Conservation (phyloP, 2,329 filamentous ascomycete species). For the Fusarium zealandicum region DNA sequence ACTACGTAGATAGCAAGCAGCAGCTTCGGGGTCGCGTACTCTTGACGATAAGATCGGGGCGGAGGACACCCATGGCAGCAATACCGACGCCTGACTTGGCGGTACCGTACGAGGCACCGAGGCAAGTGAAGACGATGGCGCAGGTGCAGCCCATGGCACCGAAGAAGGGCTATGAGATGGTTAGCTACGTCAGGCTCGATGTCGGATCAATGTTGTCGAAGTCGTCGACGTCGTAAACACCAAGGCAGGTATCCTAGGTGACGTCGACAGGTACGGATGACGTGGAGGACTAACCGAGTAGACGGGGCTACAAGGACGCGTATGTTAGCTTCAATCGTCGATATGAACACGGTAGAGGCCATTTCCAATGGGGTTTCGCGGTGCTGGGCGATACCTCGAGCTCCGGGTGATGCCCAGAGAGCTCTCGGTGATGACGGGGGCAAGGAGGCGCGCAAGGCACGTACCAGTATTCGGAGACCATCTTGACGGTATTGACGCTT, state of each 20-base stretch:
- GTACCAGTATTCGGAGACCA: conserved; percentile 85
- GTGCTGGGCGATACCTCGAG: conserved; percentile 38
- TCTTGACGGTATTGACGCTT: conserved; percentile 58
- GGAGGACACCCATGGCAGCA: conserved; percentile 95
- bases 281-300: conserved; percentile 86
- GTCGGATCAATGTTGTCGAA: conserved; percentile 5
- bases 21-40: conserved; percentile 67
- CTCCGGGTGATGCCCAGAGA: conserved; percentile 43
- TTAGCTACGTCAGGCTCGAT: conserved; percentile 45
- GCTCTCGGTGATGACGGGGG: conserved; percentile 42
- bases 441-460: conserved; percentile 53
- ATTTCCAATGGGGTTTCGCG: conserved; percentile 14
- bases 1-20: background rate
- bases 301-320: conserved; percentile 74
- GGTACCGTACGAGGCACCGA: conserved; percentile 97
- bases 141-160: conserved; percentile 97
- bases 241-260: conserved; percentile 36
- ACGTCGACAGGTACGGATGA: conserved; percentile 44
- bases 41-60: conserved; percentile 98
- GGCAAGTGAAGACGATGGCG: conserved; percentile 96
- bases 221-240: conserved; percentile 27
- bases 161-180: conserved; percentile 76
- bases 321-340: conserved; percentile 53
- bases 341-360: conserved; percentile 4
- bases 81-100: conserved; percentile 99